Evolutionary conservation across 495 filamentous ascomycete species (phyloP).

Genomic region (Neurospora sp.): DNA sequence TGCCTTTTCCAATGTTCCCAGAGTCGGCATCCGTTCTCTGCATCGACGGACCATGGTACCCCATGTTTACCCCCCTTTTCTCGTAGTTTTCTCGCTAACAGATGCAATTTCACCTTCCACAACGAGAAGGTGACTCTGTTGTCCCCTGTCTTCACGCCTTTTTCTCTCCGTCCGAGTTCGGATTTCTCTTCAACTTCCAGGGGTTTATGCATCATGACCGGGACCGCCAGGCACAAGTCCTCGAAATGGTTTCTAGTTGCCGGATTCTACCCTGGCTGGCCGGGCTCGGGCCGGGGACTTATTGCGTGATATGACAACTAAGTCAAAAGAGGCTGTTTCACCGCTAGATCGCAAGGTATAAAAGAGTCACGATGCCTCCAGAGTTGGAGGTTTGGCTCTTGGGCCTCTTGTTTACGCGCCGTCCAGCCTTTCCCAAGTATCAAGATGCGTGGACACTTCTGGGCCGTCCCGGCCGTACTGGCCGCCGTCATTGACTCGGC

Average conservation of each 20-base stretch:
- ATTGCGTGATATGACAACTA: not conserved
- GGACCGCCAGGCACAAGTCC: not conserved
- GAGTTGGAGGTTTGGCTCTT: not conserved
- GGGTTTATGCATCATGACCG: not conserved
- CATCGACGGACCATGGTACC: not conserved
- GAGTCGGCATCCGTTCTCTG: not conserved
- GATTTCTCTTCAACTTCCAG: not conserved
- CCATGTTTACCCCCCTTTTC: not conserved
- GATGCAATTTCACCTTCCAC: slow-evolving; percentile 2
- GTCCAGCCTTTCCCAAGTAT: not conserved
- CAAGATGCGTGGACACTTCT: slow-evolving; percentile 1
- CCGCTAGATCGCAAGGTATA: not conserved
- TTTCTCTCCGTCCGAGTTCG: not conserved
- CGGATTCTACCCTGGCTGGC: not conserved
- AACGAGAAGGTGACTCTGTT: slow-evolving; percentile 4
- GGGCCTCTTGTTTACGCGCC: not conserved
- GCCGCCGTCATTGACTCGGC: not conserved
- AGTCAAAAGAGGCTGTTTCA: not conserved
- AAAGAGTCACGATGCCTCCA: not conserved
- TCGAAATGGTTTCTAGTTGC: not conserved
- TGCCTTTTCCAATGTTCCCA: not conserved
- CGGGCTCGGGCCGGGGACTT: not conserved
- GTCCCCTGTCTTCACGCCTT: not conserved
- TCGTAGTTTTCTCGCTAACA: not conserved
- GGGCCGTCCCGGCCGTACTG: not conserved